These are phyloP conservation scores for Oryza glumipatula DNA, from an alignment of 176 grass and related monocot species.

Conservation along the genomic window DNA sequence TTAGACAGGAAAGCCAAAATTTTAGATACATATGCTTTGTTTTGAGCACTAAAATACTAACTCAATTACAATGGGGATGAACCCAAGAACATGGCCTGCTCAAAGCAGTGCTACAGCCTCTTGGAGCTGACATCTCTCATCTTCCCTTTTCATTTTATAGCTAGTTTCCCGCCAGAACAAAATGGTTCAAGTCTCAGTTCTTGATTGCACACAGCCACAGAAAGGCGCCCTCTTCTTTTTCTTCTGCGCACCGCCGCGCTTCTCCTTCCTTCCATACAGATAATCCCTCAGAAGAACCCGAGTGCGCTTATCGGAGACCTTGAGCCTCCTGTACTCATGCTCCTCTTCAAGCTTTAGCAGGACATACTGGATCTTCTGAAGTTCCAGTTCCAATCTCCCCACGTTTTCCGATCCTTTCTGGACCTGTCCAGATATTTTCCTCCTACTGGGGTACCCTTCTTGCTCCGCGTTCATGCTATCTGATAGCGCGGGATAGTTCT, in stretches of 20 bases:
- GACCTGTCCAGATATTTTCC: slow-evolving; percentile 64
- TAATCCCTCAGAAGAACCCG: slow-evolving; percentile 88
- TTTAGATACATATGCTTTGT: slow-evolving; percentile 41
- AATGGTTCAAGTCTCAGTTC: slow-evolving; percentile 41
- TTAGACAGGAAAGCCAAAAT: slow-evolving; percentile 34
- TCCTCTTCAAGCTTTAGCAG: slow-evolving; percentile 86
- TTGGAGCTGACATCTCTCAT: slow-evolving; percentile 13
- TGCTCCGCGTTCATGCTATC: slow-evolving; percentile 44
- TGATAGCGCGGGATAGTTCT: slow-evolving; percentile 58
- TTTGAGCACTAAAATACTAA: slow-evolving; percentile 37
- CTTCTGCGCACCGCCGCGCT: slow-evolving; percentile 28
- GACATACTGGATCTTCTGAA: slow-evolving; percentile 90
- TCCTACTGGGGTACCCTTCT: slow-evolving; percentile 65
- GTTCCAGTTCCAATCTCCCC: slow-evolving; percentile 69
- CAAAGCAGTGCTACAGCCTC: slow-evolving; percentile 17
- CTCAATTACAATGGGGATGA: slow-evolving; percentile 40
- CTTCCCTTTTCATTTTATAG: not conserved
- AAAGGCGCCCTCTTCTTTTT: slow-evolving; percentile 61
- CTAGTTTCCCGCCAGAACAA: slow-evolving; percentile 33
- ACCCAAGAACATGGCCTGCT: slow-evolving; percentile 23
- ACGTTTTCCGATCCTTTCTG: slow-evolving; percentile 76
- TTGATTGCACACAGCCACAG: slow-evolving; percentile 79
- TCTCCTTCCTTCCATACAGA: slow-evolving; percentile 77
- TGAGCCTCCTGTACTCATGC: slow-evolving; percentile 56
- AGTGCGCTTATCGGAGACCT: slow-evolving; percentile 58